These are phyloP conservation scores for Amylostereum areolatum DNA, from an alignment of 1,284 basidiomycete species.

Conservation along the genomic window DNA sequence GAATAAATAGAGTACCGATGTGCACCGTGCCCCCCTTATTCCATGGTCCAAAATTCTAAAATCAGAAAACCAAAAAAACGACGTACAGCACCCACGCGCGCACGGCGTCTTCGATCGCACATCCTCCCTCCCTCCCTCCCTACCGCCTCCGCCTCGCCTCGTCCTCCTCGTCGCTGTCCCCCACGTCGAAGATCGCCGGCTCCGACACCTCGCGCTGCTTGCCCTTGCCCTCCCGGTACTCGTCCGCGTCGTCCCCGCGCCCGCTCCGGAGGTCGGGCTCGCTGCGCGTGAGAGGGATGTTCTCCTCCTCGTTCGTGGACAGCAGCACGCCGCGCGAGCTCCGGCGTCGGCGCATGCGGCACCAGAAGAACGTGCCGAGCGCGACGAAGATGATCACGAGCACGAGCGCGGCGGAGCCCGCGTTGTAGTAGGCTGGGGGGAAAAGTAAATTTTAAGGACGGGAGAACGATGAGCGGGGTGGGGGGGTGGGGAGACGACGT, in stretches of 20 bases:
- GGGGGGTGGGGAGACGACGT: conserved; percentile 14
- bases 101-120: too few relatives aligned
- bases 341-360: conserved; percentile 51
- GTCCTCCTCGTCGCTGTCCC: conserved; percentile 39
- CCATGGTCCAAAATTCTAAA: too few relatives aligned
- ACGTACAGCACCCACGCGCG: too few relatives aligned
- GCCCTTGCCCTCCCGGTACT: conserved; percentile 33
- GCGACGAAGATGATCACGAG: conserved; percentile 67
- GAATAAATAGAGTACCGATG: too few relatives aligned
- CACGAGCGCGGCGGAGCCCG: conserved; percentile 81
- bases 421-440: conserved; percentile 80
- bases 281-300: conserved; percentile 44
- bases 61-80: too few relatives aligned
- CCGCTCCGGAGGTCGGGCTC: conserved; percentile 12
- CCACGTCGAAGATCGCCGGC: conserved; percentile 38
- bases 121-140: not conserved
- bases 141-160: conserved; percentile 10
- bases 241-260: conserved; percentile 24
- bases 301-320: conserved; percentile 38
- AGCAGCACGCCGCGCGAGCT: conserved; percentile 30
- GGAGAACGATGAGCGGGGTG: not conserved
- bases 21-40: too few relatives aligned
- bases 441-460: not conserved
- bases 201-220: conserved; percentile 25
- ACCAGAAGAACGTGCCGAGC: conserved; percentile 74